Evolutionary conservation across 257 asterid genomes (phyloP), one percentile per base, ranked within the genome.

Genomic region (Plantago ovata): DNA sequence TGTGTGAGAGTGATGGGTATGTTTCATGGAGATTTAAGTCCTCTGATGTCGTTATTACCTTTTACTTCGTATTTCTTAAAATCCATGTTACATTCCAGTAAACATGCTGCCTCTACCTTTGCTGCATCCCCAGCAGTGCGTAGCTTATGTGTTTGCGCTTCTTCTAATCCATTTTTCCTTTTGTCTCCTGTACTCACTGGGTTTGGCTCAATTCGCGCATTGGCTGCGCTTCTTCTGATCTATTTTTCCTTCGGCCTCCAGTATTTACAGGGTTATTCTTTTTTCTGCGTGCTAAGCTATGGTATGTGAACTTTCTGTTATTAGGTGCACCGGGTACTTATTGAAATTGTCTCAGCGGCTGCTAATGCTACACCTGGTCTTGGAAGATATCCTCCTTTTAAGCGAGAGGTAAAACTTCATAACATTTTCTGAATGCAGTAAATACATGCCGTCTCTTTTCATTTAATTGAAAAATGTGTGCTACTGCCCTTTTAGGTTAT

Each of bases 331-430:
- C 87, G 96, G 33, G 96, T 88, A 54, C 95, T 92, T 58, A 80
- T 84, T 61, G 95, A 85, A 42, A 82, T 93, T 58, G 95, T 93
- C 62, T 77, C 97, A 65, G 77, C 96, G 65, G 70, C 99, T 79
- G 97, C 97, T 47, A 93, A 89, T 72, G 87, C 92, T 58, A 93
- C 99, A 23, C 94, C 99, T 18, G 99, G 99, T 68, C 97, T 93
- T 53, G 99, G 99, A 67, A 84, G 94, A 78, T 93, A 89, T 72
- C 99, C 97, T 68, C 95, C 96, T 69, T 93, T 93, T 69, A 93
- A 93, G 85, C 72, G 97, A 69, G 99, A 89, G 96, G 98, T 87
- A 62, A 51, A 23, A 51, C 22, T 55, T 60, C 28, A 47, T 44
- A 40, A 36, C 12, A 13, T 9, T 21, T 10, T 43, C 49, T 51